Evolutionary conservation across 208 protist genomes (phyloP), one percentile per base, ranked within the genome.

Genomic region (Angomonas deanei): DNA sequence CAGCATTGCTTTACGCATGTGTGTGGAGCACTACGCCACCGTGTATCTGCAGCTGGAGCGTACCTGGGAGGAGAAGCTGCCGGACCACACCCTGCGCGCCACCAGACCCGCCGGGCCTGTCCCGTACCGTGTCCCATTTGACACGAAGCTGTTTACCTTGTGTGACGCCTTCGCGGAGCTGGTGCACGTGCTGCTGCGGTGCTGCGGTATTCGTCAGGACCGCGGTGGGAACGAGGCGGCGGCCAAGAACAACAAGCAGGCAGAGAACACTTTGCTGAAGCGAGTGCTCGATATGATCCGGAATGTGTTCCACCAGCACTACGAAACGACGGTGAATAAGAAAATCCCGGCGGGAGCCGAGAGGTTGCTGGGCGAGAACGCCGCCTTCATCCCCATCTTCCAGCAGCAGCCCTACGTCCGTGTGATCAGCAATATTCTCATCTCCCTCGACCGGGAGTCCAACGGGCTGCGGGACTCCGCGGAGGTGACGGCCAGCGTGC

Each of bases 381-480:
- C 79, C n/a, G 79, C 82, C 32, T 82, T 79, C 55, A 55, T 84
- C 30, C 74, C 82, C 3, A 66, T 89, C 23, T 99, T 99, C 70
- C 92, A 98, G 73, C 98, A 99, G 88, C 86, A 98, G 69, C 94
- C 97, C 4, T 99, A 99, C 74, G 88, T 98, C 53, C 88, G 98
- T 4, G 78, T 99, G 34, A 78, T 99, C 32, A 89, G 81, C 66
- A 94, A 92, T 76, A 91, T 89, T 34, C 74, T 98, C 13, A 86
- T 86, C 21, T 74, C 76, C 34, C 66, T 83, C 30, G 82, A 91
- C 39, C 28, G 66, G 33, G 66, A 28, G 50, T 66, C 76, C 27
- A 73, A 61, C 42, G 71, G 75, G 48, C 73, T 74, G 38, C 64
- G 79, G 30, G 80, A 76, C 66, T 80, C 78, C 17, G 70, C 80